These are phyloP conservation scores for Thermochaetoides thermophila DNA, from an alignment of 495 filamentous ascomycete genomes.

Conservation along the genomic window DNA sequence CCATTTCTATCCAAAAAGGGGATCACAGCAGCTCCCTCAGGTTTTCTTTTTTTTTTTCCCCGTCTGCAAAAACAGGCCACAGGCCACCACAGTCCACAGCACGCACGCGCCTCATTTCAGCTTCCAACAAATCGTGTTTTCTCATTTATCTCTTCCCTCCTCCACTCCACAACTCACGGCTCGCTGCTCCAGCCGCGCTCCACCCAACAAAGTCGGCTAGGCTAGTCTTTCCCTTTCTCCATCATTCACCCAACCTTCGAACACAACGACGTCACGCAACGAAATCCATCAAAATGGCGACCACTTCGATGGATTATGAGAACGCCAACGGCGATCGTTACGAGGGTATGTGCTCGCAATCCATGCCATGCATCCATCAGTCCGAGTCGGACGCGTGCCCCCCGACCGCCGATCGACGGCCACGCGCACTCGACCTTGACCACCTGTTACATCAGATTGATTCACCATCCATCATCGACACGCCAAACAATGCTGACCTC, in stretches of 20 bases:
- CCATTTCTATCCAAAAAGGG: no score
- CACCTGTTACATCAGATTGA: background rate
- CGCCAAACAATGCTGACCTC: constrained; percentile 6
- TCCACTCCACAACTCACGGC: background rate
- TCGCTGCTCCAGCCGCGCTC: background rate
- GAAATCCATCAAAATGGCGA: constrained; percentile 29
- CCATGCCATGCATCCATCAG: background rate
- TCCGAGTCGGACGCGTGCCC: no score
- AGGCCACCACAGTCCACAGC: no score
- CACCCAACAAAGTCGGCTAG: constrained; percentile 1
- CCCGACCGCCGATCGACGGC: no score
- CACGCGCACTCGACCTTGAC: no score
- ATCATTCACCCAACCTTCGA: background rate
- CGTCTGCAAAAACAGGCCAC: no score
- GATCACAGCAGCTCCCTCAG: no score
- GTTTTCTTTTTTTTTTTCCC: no score
- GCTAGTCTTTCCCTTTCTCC: constrained; percentile 1
- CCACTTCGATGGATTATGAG: constrained; percentile 65
- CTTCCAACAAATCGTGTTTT: no score
- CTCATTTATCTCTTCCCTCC: background rate
- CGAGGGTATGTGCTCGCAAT: constrained; percentile 47
- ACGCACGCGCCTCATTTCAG: no score
- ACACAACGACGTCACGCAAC: background rate
- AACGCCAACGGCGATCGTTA: constrained; percentile 68
- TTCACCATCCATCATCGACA: background rate